Base-by-base conservation (phyloP, 108 stramenopile species). In the Fragilariopsis cylindrus region DNA sequence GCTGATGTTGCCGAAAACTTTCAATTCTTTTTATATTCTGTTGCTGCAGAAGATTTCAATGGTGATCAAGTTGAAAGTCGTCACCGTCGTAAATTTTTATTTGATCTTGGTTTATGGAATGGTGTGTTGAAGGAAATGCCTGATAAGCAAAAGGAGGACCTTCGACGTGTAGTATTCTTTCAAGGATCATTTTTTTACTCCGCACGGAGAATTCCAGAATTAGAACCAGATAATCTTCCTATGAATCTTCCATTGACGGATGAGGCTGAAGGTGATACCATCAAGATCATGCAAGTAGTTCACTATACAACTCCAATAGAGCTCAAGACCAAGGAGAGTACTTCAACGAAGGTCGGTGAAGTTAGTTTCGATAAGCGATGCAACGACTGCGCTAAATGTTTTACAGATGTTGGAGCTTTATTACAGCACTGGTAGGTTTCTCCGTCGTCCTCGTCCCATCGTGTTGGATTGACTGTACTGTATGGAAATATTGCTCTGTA, bases 31-130 rank as follows among this genome's bases (percentile, higher is more conserved):
- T 57, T 84, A 47, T 88, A 85, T 60, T 72, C 77, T 30, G 60
- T 89, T 4, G 69, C 79, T 42, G 66, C 43, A 50, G 41, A 40
- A 9, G 71, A 74, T 42, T 57, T 66, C 40, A 68, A 73, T 8
- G 84, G 82, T 47, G 60, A 77, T 9, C 68, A 47, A 13, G 75
- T 88, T 43, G 87, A 88, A 39, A 81, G 82, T 48, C 77, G 79
- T 15, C 60, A 60, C 50, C 65, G 84, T 4, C 84, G 87, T 15
- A 52, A 48, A 16, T 60, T 69, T 9, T 70, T 88, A 50, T 88
- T 88, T 66, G 16, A 82, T 56, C 19, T 49, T 6, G 87, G 82
- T 6, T 55, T 85, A 63, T 84, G 82, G 82, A 76, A 83, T 30
- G 69, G 74, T 3, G 18, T 82, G 18, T 69, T 79, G 43, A 76